Base-by-base conservation (phyloP, 1,139 yeast genomes). In the Pneumocystis jirovecii region DNA sequence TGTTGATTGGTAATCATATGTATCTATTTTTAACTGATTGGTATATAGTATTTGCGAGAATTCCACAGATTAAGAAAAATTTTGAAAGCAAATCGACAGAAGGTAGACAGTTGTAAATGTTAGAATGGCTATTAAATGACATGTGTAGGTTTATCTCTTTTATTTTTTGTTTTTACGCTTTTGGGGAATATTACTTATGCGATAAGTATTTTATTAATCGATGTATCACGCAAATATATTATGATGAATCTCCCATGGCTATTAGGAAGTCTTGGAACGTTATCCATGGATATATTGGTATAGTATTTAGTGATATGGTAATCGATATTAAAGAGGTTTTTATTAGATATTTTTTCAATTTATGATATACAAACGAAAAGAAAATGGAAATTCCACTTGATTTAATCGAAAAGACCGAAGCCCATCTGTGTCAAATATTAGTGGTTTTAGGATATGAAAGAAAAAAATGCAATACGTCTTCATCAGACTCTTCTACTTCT, bases 401-500 rank as follows among this genome's bases (percentile, higher is more conserved):
- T 45, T 70, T 70, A 70, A 66, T 70, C 71, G 65, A 70, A 70
- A 45, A 70, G 69, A 64, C 71, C 71, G 68, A 69, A 70, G 61
- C 70, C 69, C 65, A 65, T 62, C 64, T 40, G 17, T 37, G 17
- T 7, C 3, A 21, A 40, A 21, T 56, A 29, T 29, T 50, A 29
- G 39, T 35, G 21, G 17, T 12, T 10, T 34, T 25, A 10, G 29
- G 25, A 62, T 39, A 19, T 59, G 29, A n/a, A 21, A 62, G 37
- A 12, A 21, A 40, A 44, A 62, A 34, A 64, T 37, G 17, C 7
- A 87, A 93, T 93, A 87, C 87, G 80, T 87, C 95, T 74, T 85
- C 90, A 76, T 87, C 93, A 71, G 85, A 82, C 78, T 83, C 87
- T 79, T 85, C 87, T 70, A 76, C 77, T 68, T 74, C 80, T 66